phyloP scores from a whole-genome alignment of 2,329 filamentous ascomycete species.

The Corinectria fuckeliana region DNA sequence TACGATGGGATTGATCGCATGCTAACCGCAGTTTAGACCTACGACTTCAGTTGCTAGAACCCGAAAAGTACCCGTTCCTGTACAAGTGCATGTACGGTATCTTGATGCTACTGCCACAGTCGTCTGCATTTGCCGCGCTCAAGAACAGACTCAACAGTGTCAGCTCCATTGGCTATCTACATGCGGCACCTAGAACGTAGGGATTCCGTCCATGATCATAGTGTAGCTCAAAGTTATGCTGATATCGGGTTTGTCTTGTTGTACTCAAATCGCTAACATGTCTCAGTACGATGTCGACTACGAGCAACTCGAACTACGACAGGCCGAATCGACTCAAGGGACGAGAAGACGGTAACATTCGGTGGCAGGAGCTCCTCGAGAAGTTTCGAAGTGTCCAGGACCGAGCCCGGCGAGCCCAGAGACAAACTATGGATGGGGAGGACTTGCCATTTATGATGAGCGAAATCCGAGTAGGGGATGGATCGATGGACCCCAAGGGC shows the following conservation, averaged over 20 bases:
- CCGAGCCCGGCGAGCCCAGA: slow-evolving; percentile 74
- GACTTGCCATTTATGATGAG: slow-evolving; percentile 53
- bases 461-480: slow-evolving; percentile 52
- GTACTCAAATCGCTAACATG: slow-evolving; percentile 17
- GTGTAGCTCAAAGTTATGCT: not conserved
- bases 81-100: slow-evolving; percentile 98
- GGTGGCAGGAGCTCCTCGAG: slow-evolving; percentile 91
- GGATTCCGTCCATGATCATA: not conserved
- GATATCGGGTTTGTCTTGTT: not conserved
- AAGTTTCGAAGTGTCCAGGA: slow-evolving; percentile 95
- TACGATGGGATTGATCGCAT: not conserved
- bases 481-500: slow-evolving; percentile 46
- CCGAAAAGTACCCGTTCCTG: slow-evolving; percentile 90
- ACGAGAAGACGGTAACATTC: slow-evolving; percentile 83
- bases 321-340: slow-evolving; percentile 79
- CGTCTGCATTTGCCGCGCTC: slow-evolving; percentile 92
- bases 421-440: slow-evolving; percentile 59
- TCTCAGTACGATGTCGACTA: slow-evolving; percentile 52
- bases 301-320: slow-evolving; percentile 67
- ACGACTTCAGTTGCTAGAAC: slow-evolving; percentile 91
- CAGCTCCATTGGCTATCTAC: slow-evolving; percentile 93
- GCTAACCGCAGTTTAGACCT: slow-evolving; percentile 67
- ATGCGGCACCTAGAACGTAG: slow-evolving; percentile 80
- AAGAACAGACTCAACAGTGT: slow-evolving; percentile 98
- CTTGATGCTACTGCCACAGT: slow-evolving; percentile 97